Evolutionary conservation across 225 moss, liverwort and hornwort species (phyloP).

Genomic region (Polytrichum commune): DNA sequence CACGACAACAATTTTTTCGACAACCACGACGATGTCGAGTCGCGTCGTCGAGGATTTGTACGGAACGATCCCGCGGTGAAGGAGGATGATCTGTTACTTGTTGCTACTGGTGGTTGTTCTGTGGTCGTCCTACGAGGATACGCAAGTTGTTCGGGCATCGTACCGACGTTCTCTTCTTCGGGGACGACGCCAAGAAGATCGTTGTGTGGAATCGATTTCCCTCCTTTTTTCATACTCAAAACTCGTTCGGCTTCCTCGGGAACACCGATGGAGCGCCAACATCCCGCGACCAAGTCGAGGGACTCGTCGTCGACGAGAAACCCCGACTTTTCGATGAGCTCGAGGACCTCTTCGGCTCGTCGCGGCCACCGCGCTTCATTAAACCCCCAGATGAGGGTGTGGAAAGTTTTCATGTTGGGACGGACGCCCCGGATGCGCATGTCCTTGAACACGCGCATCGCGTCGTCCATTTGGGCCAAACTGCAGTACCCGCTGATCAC

Average conservation of each 20-base stretch:
- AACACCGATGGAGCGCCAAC: conserved; percentile 75
- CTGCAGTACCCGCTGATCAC: conserved; percentile 94
- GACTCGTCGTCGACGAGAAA: conserved; percentile 59
- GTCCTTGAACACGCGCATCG: conserved; percentile 60
- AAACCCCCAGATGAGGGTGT: conserved; percentile 91
- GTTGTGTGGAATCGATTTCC: neutral
- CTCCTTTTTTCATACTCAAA: conserved; percentile 12
- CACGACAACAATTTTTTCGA: too few species aligned
- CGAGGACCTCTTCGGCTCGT: conserved; percentile 65
- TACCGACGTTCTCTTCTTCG: too few species aligned
- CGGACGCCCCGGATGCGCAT: conserved; percentile 54
- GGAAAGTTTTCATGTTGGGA: conserved; percentile 80
- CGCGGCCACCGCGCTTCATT: conserved; percentile 85
- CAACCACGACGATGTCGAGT: too few species aligned
- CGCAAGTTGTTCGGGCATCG: too few species aligned
- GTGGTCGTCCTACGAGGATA: neutral
- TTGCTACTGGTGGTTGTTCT: neutral
- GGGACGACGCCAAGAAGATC: neutral
- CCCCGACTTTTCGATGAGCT: conserved; percentile 45
- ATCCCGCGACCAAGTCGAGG: conserved; percentile 69
- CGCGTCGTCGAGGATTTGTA: too few species aligned
- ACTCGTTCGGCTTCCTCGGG: conserved; percentile 51
- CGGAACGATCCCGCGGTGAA: too few species aligned
- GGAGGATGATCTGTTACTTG: conserved; percentile 7
- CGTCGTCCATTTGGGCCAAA: conserved; percentile 76